Conservation (phyloP, 2,329 filamentous ascomycete genomes). For the Pestalotiopsis sp. region DNA sequence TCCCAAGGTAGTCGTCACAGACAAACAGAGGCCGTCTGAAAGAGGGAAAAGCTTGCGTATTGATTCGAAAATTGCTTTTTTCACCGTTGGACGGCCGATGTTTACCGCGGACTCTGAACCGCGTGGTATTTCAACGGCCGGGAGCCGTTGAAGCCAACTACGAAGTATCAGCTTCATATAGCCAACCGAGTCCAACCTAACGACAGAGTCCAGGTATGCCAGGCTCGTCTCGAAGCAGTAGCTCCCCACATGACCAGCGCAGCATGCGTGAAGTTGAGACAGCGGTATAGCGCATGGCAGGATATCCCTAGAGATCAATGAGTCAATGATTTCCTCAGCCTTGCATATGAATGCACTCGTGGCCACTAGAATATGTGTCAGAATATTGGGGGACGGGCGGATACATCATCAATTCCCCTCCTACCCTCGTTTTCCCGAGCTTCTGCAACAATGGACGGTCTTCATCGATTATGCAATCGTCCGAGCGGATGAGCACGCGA, state of each 20-base stretch:
- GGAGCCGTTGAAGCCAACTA: neutral
- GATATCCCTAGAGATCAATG: neutral
- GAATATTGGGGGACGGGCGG: too few species aligned
- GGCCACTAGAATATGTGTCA: too few species aligned
- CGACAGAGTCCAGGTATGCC: neutral
- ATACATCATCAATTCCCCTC: too few species aligned
- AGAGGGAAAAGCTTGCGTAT: neutral
- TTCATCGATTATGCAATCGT: neutral
- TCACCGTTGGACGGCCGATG: neutral
- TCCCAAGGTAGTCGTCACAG: neutral
- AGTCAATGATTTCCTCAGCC: neutral
- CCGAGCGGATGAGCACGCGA: neutral
- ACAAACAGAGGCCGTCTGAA: too few species aligned
- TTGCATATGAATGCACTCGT: neutral
- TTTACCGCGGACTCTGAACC: neutral
- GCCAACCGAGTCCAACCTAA: neutral
- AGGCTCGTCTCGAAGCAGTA: neutral
- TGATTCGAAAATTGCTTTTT: neutral
- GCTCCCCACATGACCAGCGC: neutral
- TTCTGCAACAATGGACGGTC: too few species aligned
- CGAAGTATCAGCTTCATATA: neutral
- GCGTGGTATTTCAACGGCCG: neutral
- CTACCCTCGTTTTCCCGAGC: too few species aligned
- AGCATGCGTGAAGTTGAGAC: neutral
- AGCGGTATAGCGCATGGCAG: neutral